phyloP scores from a whole-genome alignment of 169 alveolate genomes.

The Amoebophrya sp. region DNA sequence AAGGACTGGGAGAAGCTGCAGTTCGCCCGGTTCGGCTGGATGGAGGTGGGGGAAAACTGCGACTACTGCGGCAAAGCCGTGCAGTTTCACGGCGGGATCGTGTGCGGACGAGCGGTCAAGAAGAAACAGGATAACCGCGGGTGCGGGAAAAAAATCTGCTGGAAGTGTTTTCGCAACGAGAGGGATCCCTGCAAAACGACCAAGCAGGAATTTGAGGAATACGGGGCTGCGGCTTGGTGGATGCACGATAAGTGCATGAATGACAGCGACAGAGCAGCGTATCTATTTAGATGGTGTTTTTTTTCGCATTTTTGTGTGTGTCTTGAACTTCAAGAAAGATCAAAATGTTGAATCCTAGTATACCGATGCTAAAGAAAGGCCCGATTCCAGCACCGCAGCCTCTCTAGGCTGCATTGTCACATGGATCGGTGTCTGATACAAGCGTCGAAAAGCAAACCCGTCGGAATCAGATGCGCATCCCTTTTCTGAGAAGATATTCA shows the following conservation, averaged over 20 bases:
- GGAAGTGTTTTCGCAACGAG: neutral
- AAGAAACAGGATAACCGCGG: neutral
- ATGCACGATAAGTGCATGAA: neutral
- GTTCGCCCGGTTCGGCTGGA: neutral
- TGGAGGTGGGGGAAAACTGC: neutral
- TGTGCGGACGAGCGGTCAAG: neutral
- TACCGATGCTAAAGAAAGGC: no score
- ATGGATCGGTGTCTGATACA: no score
- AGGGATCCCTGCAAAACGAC: neutral
- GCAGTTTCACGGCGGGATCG: neutral
- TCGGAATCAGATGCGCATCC: no score
- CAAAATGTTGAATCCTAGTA: no score
- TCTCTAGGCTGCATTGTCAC: no score
- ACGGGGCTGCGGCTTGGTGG: neutral
- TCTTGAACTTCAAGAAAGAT: no score
- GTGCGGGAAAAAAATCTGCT: neutral
- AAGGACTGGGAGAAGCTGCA: neutral
- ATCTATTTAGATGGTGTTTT: no score
- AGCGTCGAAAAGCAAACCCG: no score
- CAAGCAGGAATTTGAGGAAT: neutral
- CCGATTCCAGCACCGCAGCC: no score
- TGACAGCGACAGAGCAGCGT: neutral
- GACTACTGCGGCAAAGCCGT: neutral
- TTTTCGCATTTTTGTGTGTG: no score
- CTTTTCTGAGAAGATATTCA: no score